Evolutionary conservation across 2,329 filamentous ascomycete genomes (phyloP).

Genomic region (Rutstroemia sydowiana): DNA sequence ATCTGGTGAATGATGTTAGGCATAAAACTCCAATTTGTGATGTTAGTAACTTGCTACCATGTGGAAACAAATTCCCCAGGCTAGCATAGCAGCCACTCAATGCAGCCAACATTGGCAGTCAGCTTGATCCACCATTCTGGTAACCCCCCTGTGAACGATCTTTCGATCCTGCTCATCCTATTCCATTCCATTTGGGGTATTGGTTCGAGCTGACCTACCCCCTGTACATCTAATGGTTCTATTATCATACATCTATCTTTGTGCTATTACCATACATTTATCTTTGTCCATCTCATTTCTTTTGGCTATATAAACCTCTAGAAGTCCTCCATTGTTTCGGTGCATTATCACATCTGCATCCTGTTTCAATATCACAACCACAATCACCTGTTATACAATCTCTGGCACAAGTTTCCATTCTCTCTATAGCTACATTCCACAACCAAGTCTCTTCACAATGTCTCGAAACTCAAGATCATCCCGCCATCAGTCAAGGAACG

Average conservation of each 20-base stretch:
- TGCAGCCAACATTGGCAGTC: constrained; percentile 2
- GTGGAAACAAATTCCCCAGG: background rate
- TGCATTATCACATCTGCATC: background rate
- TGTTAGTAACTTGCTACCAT: background rate
- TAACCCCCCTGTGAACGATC: background rate
- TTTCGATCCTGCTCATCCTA: constrained; percentile 3
- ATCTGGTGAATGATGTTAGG: too few relatives aligned
- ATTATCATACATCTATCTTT: constrained; percentile 1
- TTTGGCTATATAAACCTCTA: constrained; percentile 1
- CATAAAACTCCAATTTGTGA: background rate
- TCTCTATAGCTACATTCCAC: background rate
- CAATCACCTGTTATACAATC: background rate
- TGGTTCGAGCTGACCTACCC: background rate
- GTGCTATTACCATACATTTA: background rate
- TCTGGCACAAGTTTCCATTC: background rate
- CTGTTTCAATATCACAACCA: background rate
- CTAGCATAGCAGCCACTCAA: constrained; percentile 4
- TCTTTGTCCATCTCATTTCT: background rate
- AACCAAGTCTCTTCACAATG: constrained; percentile 1
- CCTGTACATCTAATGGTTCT: background rate
- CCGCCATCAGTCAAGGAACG: constrained; percentile 17
- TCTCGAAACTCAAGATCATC: constrained; percentile 22
- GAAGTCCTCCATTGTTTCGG: background rate
- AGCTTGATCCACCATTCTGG: constrained; percentile 6
- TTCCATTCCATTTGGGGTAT: constrained; percentile 2